Conservation (phyloP, 768 basidiomycete genomes). For the Pleurotus cornucopiae region DNA sequence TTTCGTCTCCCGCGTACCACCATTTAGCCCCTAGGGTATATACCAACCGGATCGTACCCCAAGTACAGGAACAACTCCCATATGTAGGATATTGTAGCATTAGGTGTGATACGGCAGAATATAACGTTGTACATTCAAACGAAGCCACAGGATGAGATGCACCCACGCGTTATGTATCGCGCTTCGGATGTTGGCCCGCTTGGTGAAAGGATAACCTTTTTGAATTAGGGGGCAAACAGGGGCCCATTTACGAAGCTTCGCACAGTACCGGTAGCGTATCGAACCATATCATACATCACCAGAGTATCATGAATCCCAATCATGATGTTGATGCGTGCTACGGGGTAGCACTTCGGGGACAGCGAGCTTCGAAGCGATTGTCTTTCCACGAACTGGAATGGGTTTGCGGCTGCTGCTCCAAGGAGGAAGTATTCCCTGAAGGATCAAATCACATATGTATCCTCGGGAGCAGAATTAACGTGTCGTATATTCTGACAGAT, state of each 20-base stretch:
- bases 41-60: not conserved
- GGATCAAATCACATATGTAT: not conserved
- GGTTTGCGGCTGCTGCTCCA: not conserved
- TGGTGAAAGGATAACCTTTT: too few relatives aligned
- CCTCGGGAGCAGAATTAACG: not conserved
- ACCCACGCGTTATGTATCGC: too few relatives aligned
- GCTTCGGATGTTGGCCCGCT: too few relatives aligned
- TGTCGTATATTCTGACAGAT: not conserved
- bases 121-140: too few relatives aligned
- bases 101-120: too few relatives aligned
- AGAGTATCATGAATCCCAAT: not conserved
- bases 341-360: not conserved
- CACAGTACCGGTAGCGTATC: too few relatives aligned
- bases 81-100: not conserved
- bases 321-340: not conserved
- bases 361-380: too few relatives aligned
- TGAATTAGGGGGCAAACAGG: too few relatives aligned
- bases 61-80: not conserved
- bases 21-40: conserved; percentile 7
- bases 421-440: conserved; percentile 1
- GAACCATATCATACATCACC: too few relatives aligned
- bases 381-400: not conserved
- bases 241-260: too few relatives aligned
- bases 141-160: too few relatives aligned
- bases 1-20: not conserved